These are phyloP conservation scores for Pinus taeda DNA, from an alignment of 75 land plant species.

Conservation along the genomic window DNA sequence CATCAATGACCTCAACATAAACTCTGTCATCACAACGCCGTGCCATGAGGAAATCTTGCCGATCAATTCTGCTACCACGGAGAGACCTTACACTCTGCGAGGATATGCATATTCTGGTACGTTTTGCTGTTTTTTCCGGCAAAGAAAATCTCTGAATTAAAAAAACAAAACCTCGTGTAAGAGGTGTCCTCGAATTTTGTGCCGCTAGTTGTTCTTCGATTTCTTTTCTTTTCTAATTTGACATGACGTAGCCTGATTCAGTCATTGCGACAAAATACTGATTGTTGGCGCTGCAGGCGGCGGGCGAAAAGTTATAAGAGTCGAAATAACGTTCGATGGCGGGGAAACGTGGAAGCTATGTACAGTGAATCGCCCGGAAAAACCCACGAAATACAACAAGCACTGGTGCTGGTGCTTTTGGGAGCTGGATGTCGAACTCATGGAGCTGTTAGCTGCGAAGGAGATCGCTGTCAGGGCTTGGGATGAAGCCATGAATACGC, in stretches of 20 bases:
- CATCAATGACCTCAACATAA: constrained; percentile 93
- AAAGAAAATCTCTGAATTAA: too few relatives aligned
- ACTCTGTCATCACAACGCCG: constrained; percentile 11
- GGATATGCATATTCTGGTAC: constrained; percentile 98
- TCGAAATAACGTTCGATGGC: constrained; percentile 79
- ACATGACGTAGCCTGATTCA: not conserved
- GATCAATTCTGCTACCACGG: constrained; percentile 61
- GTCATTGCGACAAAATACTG: not conserved
- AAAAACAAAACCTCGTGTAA: too few relatives aligned
- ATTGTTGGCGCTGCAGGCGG: constrained; percentile 54
- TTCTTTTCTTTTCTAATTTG: too few relatives aligned
- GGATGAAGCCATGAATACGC: constrained; percentile 94
- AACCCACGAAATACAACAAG: constrained; percentile 80
- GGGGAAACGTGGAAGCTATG: constrained; percentile 80
- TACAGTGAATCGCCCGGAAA: constrained; percentile 62
- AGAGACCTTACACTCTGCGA: constrained; percentile 63
- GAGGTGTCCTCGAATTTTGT: too few relatives aligned
- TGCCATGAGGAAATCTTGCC: constrained; percentile 22
- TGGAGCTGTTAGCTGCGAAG: constrained; percentile 69
- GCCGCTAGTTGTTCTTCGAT: too few relatives aligned
- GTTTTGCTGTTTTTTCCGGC: not conserved
- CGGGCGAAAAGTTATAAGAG: constrained; percentile 88
- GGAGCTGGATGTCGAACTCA: constrained; percentile 71
- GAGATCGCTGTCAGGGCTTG: constrained; percentile 96
- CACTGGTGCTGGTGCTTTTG: constrained; percentile 99